Percentiles rank a stretch among this genome's conserved stretches.
phyloP scores from a whole-genome alignment of 768 basidiomycete species.

The Mycena rebaudengoi region DNA sequence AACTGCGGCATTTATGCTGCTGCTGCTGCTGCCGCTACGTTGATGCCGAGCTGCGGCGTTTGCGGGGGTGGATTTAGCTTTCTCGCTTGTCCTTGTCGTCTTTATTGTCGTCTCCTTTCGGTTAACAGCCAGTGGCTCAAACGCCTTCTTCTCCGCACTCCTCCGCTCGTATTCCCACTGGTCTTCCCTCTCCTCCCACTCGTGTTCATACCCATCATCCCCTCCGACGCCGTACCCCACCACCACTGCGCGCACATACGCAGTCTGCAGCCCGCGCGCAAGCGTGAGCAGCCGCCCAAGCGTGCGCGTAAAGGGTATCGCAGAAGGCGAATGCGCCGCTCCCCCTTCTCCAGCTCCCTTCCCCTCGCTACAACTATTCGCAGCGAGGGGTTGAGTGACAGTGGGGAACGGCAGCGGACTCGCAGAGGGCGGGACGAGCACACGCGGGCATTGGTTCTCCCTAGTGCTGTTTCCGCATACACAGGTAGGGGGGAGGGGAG shows the following conservation, averaged over 20 bases:
- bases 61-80: too few species aligned
- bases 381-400: too few species aligned
- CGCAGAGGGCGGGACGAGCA: too few species aligned
- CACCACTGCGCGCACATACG: conserved; percentile 26
- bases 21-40: too few species aligned
- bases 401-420: too few species aligned
- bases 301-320: not conserved
- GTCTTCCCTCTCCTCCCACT: not conserved
- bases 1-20: too few species aligned
- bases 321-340: not conserved
- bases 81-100: not conserved
- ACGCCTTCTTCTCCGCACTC: not conserved
- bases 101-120: too few species aligned
- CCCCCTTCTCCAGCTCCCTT: not conserved
- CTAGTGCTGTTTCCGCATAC: not conserved
- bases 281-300: conserved; percentile 19
- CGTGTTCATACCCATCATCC: not conserved
- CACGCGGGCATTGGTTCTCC: too few species aligned
- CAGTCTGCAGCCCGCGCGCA: conserved; percentile 21
- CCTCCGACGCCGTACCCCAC: conserved; percentile 22
- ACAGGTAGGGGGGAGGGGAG: not conserved
- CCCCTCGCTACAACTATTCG: not conserved
- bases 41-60: too few species aligned
- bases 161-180: not conserved
- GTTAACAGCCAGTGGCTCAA: too few species aligned